These are phyloP conservation scores for Tausonia pullulans DNA, from an alignment of 1,284 basidiomycete genomes.

Conservation along the genomic window DNA sequence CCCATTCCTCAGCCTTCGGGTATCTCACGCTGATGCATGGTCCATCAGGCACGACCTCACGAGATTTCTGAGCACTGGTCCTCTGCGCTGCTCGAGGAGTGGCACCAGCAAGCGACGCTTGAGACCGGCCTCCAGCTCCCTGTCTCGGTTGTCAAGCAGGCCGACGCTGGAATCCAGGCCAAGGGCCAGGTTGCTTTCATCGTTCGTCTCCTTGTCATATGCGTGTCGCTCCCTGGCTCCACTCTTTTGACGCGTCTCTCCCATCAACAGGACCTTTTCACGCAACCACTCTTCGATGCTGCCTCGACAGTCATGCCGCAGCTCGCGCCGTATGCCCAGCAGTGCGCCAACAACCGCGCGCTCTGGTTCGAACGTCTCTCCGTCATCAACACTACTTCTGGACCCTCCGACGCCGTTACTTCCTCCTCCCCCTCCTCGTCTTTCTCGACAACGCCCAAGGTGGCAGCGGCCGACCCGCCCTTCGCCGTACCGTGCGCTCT, in stretches of 20 bases:
- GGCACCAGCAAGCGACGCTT: conserved; percentile 71
- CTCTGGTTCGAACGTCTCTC: conserved; percentile 50
- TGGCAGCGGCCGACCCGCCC: conserved; percentile 4
- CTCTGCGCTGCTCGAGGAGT: conserved; percentile 70
- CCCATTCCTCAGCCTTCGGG: conserved; percentile 9
- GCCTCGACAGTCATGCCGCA: conserved; percentile 60
- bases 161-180: conserved; percentile 58
- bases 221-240: no score
- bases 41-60: conserved; percentile 72
- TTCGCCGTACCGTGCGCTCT: conserved; percentile 24
- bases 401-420: conserved; percentile 8
- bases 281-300: conserved; percentile 66
- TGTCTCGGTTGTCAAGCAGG: conserved; percentile 50
- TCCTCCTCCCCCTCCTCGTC: background rate
- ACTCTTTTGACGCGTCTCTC: no score
- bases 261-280: conserved; percentile 45
- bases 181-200: conserved; percentile 85
- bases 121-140: conserved; percentile 67
- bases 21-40: background rate
- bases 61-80: conserved; percentile 84
- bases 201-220: background rate
- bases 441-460: background rate
- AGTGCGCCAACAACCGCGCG: conserved; percentile 53
- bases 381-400: conserved; percentile 31
- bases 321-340: conserved; percentile 49